Percentiles rank a stretch among this genome's conserved stretches.
Conservation (phyloP, 495 filamentous ascomycete species). For the Eremomyces bilateralis region DNA sequence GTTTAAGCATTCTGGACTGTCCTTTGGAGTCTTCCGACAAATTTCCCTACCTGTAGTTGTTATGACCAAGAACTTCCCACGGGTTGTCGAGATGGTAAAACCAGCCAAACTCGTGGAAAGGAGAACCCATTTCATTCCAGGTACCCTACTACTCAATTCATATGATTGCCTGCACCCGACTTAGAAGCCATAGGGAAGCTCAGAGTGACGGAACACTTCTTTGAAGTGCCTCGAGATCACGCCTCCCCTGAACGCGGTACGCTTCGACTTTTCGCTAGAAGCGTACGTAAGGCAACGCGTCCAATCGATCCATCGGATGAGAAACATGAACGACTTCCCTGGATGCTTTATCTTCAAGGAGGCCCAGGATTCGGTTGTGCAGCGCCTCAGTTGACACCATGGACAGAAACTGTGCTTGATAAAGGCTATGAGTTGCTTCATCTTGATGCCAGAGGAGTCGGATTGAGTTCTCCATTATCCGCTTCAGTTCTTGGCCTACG, state of each 20-base stretch:
- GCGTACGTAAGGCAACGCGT: constrained; percentile 37
- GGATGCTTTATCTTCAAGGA: constrained; percentile 25
- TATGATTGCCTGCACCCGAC: too few species aligned
- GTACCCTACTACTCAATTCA: too few species aligned
- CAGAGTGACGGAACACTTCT: constrained; percentile 58
- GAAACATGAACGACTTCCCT: constrained; percentile 30
- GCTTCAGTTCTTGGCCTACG: constrained; percentile 41
- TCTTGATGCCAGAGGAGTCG: constrained; percentile 77
- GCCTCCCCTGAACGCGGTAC: constrained; percentile 33
- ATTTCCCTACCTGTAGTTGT: too few species aligned
- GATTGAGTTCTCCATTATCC: constrained; percentile 58
- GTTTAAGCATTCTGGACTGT: too few species aligned
- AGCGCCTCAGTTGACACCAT: constrained; percentile 45
- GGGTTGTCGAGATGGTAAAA: too few species aligned
- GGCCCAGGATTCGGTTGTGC: constrained; percentile 60
- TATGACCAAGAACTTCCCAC: too few species aligned
- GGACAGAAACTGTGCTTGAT: constrained; percentile 46
- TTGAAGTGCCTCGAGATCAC: constrained; percentile 66
- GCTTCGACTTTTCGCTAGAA: constrained; percentile 56
- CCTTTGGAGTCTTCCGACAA: too few species aligned
- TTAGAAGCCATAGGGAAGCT: constrained; percentile 54
- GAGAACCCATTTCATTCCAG: too few species aligned
- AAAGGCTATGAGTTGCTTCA: constrained; percentile 71
- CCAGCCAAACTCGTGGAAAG: too few species aligned
- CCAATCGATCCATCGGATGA: constrained; percentile 30